A percentile compares a stretch with the other conserved stretches of the same genome.
These are phyloP conservation scores for Psilocybe subaeruginosa DNA, from an alignment of 768 basidiomycete species.

Conservation along the genomic window DNA sequence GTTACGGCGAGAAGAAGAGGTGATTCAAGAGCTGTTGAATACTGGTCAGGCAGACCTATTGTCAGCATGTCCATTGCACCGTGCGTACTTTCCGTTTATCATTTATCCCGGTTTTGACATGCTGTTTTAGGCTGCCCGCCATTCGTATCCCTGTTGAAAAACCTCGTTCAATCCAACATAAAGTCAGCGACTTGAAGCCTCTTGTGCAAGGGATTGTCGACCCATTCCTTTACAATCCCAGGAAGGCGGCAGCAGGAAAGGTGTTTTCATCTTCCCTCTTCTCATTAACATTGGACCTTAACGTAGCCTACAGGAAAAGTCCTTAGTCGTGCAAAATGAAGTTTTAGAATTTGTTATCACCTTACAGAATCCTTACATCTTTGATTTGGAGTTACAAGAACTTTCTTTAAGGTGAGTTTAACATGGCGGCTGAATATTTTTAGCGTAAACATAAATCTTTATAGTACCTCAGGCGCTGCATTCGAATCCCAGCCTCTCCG, in stretches of 20 bases:
- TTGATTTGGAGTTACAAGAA: constrained; percentile 87
- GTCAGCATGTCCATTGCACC: constrained; percentile 77
- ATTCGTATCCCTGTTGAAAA: constrained; percentile 78
- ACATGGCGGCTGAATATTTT: constrained; percentile 10
- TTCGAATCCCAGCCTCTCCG: constrained; percentile 70
- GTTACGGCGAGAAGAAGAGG: constrained; percentile 79
- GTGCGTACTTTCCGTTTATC: constrained; percentile 45
- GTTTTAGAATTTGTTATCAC: constrained; percentile 79
- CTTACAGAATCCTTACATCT: constrained; percentile 90
- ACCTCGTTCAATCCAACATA: constrained; percentile 55
- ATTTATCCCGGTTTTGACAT: neutral
- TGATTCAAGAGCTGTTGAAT: constrained; percentile 68
- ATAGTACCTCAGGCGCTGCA: constrained; percentile 79
- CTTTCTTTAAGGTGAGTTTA: constrained; percentile 71
- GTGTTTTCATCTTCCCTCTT: constrained; percentile 36
- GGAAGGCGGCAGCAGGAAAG: constrained; percentile 60
- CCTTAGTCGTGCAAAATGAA: constrained; percentile 82
- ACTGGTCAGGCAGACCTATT: constrained; percentile 86
- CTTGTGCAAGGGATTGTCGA: constrained; percentile 65
- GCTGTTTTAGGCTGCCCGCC: constrained; percentile 61
- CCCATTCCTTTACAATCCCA: constrained; percentile 92
- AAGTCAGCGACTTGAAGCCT: constrained; percentile 41
- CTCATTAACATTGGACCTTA: constrained; percentile 4
- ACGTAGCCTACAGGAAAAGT: constrained; percentile 45
- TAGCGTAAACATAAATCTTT: constrained; percentile 8